These are phyloP conservation scores for Podaxis mareebaensis DNA, from an alignment of 768 basidiomycete species.

Conservation along the genomic window DNA sequence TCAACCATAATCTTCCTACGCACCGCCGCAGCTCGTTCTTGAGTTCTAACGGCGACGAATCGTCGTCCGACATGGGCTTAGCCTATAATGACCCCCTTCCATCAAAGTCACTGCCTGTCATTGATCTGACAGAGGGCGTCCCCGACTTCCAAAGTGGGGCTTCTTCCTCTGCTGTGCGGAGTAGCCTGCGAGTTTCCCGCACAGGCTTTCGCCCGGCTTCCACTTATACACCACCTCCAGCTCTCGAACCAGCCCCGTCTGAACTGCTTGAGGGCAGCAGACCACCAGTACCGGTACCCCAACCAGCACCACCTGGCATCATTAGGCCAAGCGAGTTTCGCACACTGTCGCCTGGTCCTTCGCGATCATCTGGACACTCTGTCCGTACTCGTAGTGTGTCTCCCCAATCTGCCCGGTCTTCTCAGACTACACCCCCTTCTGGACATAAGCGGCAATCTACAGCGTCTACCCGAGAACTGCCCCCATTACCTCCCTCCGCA, in stretches of 20 bases:
- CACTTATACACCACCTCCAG: constrained; percentile 32
- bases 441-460: constrained; percentile 22
- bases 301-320: neutral
- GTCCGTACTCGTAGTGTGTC: constrained; percentile 25
- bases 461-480: constrained; percentile 29
- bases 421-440: constrained; percentile 27
- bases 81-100: constrained; percentile 31
- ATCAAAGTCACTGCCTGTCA: constrained; percentile 20
- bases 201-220: constrained; percentile 27
- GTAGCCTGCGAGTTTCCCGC: neutral
- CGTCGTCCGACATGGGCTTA: constrained; percentile 31
- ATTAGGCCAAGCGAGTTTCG: constrained; percentile 19
- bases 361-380: constrained; percentile 26
- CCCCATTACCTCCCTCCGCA: constrained; percentile 36
- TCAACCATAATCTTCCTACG: constrained; percentile 33
- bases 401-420: constrained; percentile 33
- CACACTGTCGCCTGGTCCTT: constrained; percentile 25
- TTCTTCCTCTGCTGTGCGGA: neutral
- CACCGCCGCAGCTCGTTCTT: constrained; percentile 28
- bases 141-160: neutral
- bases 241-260: constrained; percentile 28
- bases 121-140: constrained; percentile 10
- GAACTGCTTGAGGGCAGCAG: constrained; percentile 35
- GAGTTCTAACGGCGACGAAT: constrained; percentile 25
- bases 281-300: constrained; percentile 22